Percentiles rank a stretch among this genome's conserved stretches.
Evolutionary conservation across 495 filamentous ascomycete genomes (phyloP).

Genomic region (Copromyces sp.): DNA sequence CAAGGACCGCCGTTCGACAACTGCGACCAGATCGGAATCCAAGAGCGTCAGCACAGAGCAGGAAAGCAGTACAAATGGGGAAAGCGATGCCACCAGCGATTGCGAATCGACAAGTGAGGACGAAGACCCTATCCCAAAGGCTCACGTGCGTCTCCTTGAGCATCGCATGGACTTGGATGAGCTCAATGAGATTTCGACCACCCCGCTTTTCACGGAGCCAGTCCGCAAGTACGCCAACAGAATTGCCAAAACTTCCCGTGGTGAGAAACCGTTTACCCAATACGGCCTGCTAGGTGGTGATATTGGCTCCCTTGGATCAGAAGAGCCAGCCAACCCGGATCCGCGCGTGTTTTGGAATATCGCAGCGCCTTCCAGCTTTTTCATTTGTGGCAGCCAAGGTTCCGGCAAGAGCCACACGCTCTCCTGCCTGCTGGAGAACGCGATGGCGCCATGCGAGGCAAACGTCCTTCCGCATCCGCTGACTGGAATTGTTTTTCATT

Average conservation of each 20-base stretch:
- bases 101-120: background rate
- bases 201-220: slow-evolving; percentile 30
- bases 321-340: slow-evolving; percentile 23
- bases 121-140: background rate
- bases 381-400: slow-evolving; percentile 71
- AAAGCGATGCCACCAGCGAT: background rate
- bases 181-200: slow-evolving; percentile 22
- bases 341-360: slow-evolving; percentile 55
- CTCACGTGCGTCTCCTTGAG: slow-evolving; percentile 13
- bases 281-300: slow-evolving; percentile 34
- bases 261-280: slow-evolving; percentile 22
- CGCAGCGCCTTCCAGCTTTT: slow-evolving; percentile 54
- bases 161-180: slow-evolving; percentile 14
- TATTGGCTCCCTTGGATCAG: slow-evolving; percentile 1
- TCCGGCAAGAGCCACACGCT: slow-evolving; percentile 69
- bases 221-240: slow-evolving; percentile 21
- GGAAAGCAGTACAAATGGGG: background rate
- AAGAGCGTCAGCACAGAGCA: background rate
- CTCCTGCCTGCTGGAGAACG: slow-evolving; percentile 60
- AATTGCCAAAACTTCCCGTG: background rate
- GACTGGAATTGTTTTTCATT: slow-evolving; percentile 60
- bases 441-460: slow-evolving; percentile 33
- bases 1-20: background rate
- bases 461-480: slow-evolving; percentile 39
- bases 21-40: background rate